These are phyloP conservation scores for Stropharia rugosoannulata DNA, from an alignment of 768 basidiomycete species.

Conservation along the genomic window DNA sequence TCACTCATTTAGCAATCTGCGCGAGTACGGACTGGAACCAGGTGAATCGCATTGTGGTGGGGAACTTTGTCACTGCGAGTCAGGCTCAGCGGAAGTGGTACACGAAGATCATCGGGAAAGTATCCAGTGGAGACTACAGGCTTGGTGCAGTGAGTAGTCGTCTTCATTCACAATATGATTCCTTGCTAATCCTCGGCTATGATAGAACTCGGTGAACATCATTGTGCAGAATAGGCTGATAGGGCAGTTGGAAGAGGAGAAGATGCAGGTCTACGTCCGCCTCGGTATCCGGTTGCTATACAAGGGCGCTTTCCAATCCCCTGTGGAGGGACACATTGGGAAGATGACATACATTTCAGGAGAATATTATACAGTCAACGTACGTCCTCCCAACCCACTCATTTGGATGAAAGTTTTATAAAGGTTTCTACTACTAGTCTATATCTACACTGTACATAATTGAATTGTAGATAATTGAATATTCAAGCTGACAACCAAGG, in stretches of 20 bases:
- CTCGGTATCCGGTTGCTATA: conserved; percentile 92
- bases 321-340: conserved; percentile 84
- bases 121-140: conserved; percentile 83
- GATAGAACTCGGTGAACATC: conserved; percentile 93
- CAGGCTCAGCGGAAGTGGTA: conserved; percentile 99
- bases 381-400: conserved; percentile 30
- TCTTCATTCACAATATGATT: neutral
- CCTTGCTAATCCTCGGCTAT: neutral
- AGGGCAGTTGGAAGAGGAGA: conserved; percentile 94
- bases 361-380: conserved; percentile 96
- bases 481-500: too few relatives aligned
- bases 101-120: conserved; percentile 84
- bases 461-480: too few relatives aligned
- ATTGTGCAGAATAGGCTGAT: conserved; percentile 94
- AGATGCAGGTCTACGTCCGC: conserved; percentile 93
- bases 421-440: too few relatives aligned
- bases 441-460: too few relatives aligned
- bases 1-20: conserved; percentile 96
- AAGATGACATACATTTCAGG: conserved; percentile 81
- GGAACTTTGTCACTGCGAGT: conserved; percentile 90
- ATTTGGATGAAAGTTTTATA: too few relatives aligned
- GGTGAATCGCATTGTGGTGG: conserved; percentile 87
- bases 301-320: conserved; percentile 89
- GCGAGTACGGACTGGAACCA: conserved; percentile 91
- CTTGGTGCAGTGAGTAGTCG: conserved; percentile 69